phyloP scores from a whole-genome alignment of 495 filamentous ascomycete genomes.

The Neurospora terricola region DNA sequence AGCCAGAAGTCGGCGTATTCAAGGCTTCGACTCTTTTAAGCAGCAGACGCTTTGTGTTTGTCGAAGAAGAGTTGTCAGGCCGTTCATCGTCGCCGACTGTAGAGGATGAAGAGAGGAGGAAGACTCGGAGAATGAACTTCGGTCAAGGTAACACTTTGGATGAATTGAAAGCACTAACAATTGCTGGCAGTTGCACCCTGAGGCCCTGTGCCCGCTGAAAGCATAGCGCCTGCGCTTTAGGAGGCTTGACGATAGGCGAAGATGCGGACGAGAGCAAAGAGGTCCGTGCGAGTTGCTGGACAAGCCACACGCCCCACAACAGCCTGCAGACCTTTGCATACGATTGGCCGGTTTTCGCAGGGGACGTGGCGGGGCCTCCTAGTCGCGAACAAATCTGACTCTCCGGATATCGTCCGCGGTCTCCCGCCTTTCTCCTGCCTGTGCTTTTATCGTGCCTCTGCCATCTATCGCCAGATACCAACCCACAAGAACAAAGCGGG shows the following conservation, averaged over 20 bases:
- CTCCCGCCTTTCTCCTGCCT: background rate
- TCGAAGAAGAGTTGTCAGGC: background rate
- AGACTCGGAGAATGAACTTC: background rate
- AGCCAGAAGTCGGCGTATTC: background rate
- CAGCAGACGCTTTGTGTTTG: background rate
- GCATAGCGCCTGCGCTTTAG: constrained; percentile 6
- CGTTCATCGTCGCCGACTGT: background rate
- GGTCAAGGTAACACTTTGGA: background rate
- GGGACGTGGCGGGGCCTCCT: background rate
- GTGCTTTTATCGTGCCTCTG: constrained; percentile 1
- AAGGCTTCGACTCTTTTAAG: background rate
- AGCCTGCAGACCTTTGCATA: background rate
- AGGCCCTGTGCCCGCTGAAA: background rate
- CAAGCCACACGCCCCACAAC: background rate
- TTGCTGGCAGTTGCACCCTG: background rate
- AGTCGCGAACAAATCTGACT: background rate
- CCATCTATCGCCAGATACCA: background rate
- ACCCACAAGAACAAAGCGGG: background rate
- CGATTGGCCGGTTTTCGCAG: background rate
- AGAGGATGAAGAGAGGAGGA: background rate
- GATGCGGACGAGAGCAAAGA: background rate
- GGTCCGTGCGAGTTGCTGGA: background rate
- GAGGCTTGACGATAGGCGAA: constrained; percentile 7
- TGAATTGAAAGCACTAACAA: too few species aligned
- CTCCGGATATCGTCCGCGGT: constrained; percentile 1